Base-by-base conservation (phyloP, 2,329 filamentous ascomycete genomes). In the Mariannaea elegans region DNA sequence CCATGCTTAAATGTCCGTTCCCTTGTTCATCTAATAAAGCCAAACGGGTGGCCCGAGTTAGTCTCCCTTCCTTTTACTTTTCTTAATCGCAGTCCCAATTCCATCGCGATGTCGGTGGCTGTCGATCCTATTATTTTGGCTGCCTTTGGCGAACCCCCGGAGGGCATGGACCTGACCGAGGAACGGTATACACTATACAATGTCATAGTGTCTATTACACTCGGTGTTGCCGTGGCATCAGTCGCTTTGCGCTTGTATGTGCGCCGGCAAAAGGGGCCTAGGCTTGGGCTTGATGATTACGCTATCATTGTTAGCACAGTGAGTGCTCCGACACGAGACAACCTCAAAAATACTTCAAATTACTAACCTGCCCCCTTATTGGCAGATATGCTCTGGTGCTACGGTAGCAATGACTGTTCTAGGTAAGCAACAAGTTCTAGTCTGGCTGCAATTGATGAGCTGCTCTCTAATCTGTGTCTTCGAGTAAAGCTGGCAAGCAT, bases 191-290 rank as follows among this genome's bases (percentile, higher is more conserved):
- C 42, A 14, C 8, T 31, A 12, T 54, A 62, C 32, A 55, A 59
- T 7, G n/a, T 50, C n/a, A 32, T 49, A 7, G 44, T 49, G 13
- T 46, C 31, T 13, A 39, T 62, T 14, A 32, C 36, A 4, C 16
- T 54, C 9, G 59, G 49, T 10, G 18, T 62, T 2, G 59, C 59
- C 5, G 32, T 59, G 19, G 49, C 50, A n/a, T 39, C 45, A 1
- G 59, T 62, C 4, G 46, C 45, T 31, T 39, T 62, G 16, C 55
- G 59, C 4, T n/a, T 62, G 16, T 62, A 54, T 18, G 51, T 62
- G 12, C 45, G 59, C 31, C 49, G 38, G 13, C 12, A 31, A 18
- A 59, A 59, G 31, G 59, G 59, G 7, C 44, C 55, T 9, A 46
- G 31, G 3, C 50, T 59, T 10, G 48, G 59, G 45, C n/a, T 45